These are phyloP conservation scores for Colletotrichum paranaense DNA, from an alignment of 2,329 filamentous ascomycete genomes.

Conservation along the genomic window DNA sequence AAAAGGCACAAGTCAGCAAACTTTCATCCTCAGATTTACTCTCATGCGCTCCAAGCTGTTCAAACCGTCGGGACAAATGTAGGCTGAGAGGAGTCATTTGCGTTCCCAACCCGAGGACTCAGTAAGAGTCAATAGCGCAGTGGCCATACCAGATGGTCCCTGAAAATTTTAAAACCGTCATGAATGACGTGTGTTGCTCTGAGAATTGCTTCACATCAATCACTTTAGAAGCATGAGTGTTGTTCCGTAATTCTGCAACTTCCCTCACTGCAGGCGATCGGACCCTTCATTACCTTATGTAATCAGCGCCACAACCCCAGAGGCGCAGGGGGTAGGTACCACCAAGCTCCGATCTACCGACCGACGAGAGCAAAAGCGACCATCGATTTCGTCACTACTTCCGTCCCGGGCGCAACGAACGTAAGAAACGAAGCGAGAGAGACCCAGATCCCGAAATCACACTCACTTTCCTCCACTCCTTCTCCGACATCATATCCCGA, in stretches of 20 bases:
- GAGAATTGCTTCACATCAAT: background rate
- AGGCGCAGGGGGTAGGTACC: background rate
- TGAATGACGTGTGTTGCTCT: too few species aligned
- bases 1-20: too few species aligned
- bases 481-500: background rate
- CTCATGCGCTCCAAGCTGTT: too few species aligned
- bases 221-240: background rate
- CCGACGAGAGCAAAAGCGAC: slow-evolving; percentile 33
- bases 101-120: too few species aligned
- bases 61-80: too few species aligned
- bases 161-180: too few species aligned
- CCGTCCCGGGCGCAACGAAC: slow-evolving; percentile 8
- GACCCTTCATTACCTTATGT: background rate
- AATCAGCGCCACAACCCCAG: background rate
- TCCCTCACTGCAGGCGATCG: background rate
- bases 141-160: too few species aligned
- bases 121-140: too few species aligned
- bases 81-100: too few species aligned
- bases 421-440: background rate
- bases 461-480: background rate
- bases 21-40: too few species aligned
- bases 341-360: slow-evolving; percentile 29
- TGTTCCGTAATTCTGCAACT: background rate
- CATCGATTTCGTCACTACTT: slow-evolving; percentile 38
- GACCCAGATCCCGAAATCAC: background rate